Evolutionary conservation across 257 asterid species (phyloP), one percentile per base, ranked within the genome.

Genomic region (Perilla frutescens): DNA sequence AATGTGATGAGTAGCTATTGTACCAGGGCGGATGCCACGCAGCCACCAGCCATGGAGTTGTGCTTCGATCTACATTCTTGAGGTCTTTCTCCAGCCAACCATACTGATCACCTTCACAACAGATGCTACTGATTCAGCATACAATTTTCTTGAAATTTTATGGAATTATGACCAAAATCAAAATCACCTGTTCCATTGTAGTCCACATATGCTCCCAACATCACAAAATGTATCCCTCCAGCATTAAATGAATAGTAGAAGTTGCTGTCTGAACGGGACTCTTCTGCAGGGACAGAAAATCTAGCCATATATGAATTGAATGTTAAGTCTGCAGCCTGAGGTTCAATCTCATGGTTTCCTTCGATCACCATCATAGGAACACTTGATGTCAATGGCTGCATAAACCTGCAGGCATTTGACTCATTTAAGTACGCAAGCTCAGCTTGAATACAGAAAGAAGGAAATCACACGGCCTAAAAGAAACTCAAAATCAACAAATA

Each of bases 11-110:
- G 81, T 89, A 93, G 84, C 93, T 93, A 39, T 86, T 91, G 74
- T 93, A 93, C 98, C 97, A 91, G 4, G 98, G 98, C 34, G 98
- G 77, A 81, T 93, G 97, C 96, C 96, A 91, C 6, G 96, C 77
- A 37, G 92, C 93, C 5, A 87, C 89, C 44, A 93, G 79, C 98
- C 98, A 93, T 3, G 97, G 96, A 26, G 96, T 87, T 32, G 58
- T 62, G 39, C 75, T 71, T 7, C 92, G 87, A 62, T 89, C 82
- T 7, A 91, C 80, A 43, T 79, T 85, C 70, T 71, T 15, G 43
- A 91, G 86, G 78, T 93, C 96, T 61, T 82, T 67, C 79, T 81
- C 75, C 66, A 93, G 91, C 98, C 98, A 93, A 58, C 68, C 76
- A 83, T 82, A 89, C 77, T 93, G 98, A 74, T 74, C 79, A 71